Conservation (phyloP, 148 eudicot species). For the Fagopyrum homotropicum region DNA sequence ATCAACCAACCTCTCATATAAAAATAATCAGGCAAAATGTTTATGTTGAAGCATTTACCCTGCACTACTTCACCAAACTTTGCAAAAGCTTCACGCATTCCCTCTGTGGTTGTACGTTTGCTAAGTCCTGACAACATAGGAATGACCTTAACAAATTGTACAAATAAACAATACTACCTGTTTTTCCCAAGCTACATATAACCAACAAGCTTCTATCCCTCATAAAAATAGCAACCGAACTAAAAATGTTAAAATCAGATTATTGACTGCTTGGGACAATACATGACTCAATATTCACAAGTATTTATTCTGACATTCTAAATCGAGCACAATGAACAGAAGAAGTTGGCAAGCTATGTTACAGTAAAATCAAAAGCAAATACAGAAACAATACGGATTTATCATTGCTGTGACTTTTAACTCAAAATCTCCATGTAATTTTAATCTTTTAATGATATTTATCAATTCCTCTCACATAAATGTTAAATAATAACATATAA, state of each 20-base stretch:
- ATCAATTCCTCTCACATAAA: neutral
- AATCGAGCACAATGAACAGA: neutral
- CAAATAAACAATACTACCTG: neutral
- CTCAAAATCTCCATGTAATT: neutral
- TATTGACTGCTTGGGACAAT: no score
- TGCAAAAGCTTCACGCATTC: slow-evolving; percentile 43
- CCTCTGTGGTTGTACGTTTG: slow-evolving; percentile 65
- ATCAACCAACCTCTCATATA: slow-evolving; percentile 4
- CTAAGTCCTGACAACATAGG: slow-evolving; percentile 40
- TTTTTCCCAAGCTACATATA: no score
- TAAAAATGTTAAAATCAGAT: no score
- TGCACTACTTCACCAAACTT: slow-evolving; percentile 56
- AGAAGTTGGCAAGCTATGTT: neutral
- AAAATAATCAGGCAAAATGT: neutral
- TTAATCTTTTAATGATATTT: neutral
- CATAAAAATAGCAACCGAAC: no score
- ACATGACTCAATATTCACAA: neutral
- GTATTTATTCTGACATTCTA: neutral
- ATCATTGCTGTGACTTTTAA: neutral
- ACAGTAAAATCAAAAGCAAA: neutral
- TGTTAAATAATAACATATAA: neutral
- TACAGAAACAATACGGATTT: neutral
- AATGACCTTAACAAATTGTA: neutral
- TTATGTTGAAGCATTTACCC: slow-evolving; percentile 21
- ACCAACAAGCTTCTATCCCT: no score